phyloP scores from a whole-genome alignment of 1,284 basidiomycete species.

The Apiotrichum gracile region DNA sequence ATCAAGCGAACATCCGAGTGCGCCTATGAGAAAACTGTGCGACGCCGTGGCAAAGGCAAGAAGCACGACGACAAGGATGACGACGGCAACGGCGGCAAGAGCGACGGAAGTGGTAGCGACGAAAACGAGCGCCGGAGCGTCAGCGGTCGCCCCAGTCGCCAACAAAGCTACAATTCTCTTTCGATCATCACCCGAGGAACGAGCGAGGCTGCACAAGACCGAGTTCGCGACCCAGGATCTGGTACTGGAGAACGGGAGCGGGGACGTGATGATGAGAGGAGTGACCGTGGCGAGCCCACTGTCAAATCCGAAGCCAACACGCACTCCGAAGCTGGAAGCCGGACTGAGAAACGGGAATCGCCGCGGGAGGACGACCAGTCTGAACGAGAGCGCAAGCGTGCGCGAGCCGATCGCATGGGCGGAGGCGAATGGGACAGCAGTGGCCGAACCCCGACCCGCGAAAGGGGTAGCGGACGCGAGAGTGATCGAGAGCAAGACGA shows the following conservation, averaged over 20 bases:
- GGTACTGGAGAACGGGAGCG: too few species aligned
- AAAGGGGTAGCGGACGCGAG: background rate
- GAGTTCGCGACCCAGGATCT: too few species aligned
- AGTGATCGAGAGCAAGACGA: too few species aligned
- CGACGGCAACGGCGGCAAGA: background rate
- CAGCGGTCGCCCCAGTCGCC: background rate
- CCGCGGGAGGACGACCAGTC: background rate
- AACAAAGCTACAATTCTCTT: background rate
- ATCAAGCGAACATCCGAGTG: constrained; percentile 28
- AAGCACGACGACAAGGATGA: background rate
- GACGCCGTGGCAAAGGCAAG: constrained; percentile 34
- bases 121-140: background rate
- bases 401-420: background rate
- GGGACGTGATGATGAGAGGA: too few species aligned
- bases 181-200: background rate
- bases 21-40: constrained; percentile 29
- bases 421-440: background rate
- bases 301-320: background rate
- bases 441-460: too few species aligned
- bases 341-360: background rate
- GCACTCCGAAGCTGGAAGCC: background rate
- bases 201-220: background rate
- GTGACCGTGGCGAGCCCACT: background rate
- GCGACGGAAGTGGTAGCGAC: background rate
- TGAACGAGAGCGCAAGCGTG: background rate